A percentile compares a stretch with the other conserved stretches of the same genome.
Evolutionary conservation across 2,329 filamentous ascomycete genomes (phyloP).

Genomic region (Xylariaceae sp.): DNA sequence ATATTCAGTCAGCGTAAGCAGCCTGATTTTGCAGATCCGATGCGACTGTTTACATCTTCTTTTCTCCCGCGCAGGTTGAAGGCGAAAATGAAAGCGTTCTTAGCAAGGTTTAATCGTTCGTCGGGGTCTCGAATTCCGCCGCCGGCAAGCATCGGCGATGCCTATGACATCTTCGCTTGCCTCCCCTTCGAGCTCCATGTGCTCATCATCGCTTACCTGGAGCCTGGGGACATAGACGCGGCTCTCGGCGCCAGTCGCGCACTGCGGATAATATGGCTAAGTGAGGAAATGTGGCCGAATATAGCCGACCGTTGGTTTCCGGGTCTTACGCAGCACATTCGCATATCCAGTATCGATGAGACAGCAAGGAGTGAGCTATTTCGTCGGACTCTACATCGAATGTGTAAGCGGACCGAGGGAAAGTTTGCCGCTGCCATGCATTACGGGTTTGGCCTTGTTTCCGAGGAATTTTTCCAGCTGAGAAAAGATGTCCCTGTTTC

Average conservation of each 20-base stretch:
- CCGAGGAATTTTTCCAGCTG: constrained; percentile 28
- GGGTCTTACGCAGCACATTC: constrained; percentile 27
- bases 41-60: neutral
- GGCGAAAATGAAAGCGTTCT: constrained; percentile 13
- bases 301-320: constrained; percentile 31
- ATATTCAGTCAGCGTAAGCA: no score
- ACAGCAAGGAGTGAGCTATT: constrained; percentile 24
- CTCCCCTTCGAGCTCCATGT: constrained; percentile 32
- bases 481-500: constrained; percentile 24
- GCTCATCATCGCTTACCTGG: constrained; percentile 26
- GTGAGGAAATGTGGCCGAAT: constrained; percentile 31
- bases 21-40: no score
- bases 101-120: constrained; percentile 17
- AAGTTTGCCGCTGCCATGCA: constrained; percentile 29
- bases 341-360: constrained; percentile 13
- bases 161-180: constrained; percentile 26
- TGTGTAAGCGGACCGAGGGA: constrained; percentile 24
- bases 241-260: constrained; percentile 23
- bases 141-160: neutral
- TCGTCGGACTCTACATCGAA: constrained; percentile 21
- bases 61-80: neutral
- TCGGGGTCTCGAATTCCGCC: constrained; percentile 3
- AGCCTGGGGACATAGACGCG: constrained; percentile 25
- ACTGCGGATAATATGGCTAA: constrained; percentile 29
- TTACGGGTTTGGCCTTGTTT: constrained; percentile 26